A percentile compares a stretch with the other conserved stretches of the same genome.
Evolutionary conservation across 2,329 filamentous ascomycete genomes (phyloP).

Genomic region (Chaetomiaceae sp.): DNA sequence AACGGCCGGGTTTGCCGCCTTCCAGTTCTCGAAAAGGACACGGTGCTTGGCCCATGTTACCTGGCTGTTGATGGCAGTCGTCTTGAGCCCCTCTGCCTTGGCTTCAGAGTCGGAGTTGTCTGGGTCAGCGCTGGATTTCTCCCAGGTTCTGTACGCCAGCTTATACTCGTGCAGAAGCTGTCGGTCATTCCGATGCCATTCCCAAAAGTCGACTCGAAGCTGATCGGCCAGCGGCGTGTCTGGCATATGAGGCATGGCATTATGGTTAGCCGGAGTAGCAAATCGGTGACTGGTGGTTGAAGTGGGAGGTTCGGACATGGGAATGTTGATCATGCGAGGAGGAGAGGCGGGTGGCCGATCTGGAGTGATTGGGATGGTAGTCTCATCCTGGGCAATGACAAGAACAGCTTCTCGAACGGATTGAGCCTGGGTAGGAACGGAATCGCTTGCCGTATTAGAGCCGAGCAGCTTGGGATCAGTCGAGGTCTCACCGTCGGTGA

Average conservation of each 20-base stretch:
- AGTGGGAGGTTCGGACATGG: not conserved
- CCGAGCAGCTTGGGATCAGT: slow-evolving; percentile 1
- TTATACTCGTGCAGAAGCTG: not conserved
- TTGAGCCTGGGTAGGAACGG: not conserved
- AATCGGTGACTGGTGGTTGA: not conserved
- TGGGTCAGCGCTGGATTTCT: not conserved
- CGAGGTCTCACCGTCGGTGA: slow-evolving; percentile 2
- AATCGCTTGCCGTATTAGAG: not conserved
- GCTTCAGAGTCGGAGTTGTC: not conserved
- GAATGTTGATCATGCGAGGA: slow-evolving; percentile 2
- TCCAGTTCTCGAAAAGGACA: not conserved
- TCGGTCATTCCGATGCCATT: not conserved
- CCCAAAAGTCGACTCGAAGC: slow-evolving; percentile 8
- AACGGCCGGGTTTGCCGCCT: slow-evolving; percentile 3
- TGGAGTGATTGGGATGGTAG: not conserved
- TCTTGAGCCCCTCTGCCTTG: not conserved
- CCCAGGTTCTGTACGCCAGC: not conserved
- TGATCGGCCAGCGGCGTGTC: slow-evolving; percentile 11
- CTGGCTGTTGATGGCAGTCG: slow-evolving; percentile 2
- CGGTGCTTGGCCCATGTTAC: not conserved
- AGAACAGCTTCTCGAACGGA: not conserved
- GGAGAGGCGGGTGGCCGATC: not conserved
- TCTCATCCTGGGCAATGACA: not conserved
- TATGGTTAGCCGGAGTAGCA: not conserved
- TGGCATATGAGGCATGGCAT: not conserved